phyloP scores from a whole-genome alignment of 179 eudicot species.

The Sideroxylon spinosum region DNA sequence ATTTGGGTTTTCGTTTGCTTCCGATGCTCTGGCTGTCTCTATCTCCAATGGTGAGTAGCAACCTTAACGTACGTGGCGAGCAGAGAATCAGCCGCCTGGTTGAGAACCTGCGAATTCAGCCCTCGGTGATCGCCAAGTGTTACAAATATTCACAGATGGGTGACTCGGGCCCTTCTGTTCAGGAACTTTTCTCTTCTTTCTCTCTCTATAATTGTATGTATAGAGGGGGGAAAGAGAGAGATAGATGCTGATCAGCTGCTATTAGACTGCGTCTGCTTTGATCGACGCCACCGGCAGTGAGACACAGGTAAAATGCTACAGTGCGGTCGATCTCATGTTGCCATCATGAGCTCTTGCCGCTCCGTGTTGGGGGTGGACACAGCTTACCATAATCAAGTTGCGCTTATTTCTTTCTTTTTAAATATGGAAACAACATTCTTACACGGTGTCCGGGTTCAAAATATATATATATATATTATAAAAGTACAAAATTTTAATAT shows the following conservation, averaged over 20 bases:
- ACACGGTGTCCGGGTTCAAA: too few species aligned
- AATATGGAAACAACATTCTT: too few species aligned
- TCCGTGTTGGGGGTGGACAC: too few species aligned
- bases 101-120: not conserved
- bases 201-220: not conserved
- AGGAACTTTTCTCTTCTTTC: not conserved
- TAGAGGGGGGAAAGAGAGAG: not conserved
- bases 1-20: not conserved
- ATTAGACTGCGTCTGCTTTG: too few species aligned
- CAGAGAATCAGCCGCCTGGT: constrained; percentile 10
- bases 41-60: not conserved
- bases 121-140: not conserved
- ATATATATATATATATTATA: too few species aligned
- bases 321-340: too few species aligned
- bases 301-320: too few species aligned
- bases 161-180: not conserved
- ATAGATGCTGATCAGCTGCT: not conserved
- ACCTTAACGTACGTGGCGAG: constrained; percentile 3
- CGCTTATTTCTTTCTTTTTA: too few species aligned
- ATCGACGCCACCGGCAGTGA: too few species aligned
- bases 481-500: too few species aligned
- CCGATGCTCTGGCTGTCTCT: not conserved
- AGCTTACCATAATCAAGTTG: too few species aligned
- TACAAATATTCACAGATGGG: not conserved
- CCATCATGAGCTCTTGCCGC: too few species aligned